Evolutionary conservation across 768 basidiomycete genomes (phyloP).

Genomic region (Suillus subluteus): DNA sequence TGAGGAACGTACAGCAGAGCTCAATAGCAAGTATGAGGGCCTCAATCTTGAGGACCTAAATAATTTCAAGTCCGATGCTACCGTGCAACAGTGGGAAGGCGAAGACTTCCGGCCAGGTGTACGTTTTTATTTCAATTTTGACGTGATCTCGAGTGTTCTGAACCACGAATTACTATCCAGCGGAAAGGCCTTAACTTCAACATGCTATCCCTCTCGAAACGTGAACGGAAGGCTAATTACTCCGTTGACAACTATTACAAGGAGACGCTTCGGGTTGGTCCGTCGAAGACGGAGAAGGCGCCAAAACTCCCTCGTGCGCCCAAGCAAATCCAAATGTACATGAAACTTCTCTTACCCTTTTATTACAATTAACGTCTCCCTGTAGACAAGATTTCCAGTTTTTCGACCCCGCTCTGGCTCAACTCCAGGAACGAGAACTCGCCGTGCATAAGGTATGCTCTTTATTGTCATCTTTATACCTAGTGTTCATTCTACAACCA

Average conservation of each 20-base stretch:
- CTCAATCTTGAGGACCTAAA: slow-evolving; percentile 94
- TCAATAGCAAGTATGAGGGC: slow-evolving; percentile 91
- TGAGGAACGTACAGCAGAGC: slow-evolving; percentile 85
- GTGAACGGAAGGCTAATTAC: slow-evolving; percentile 92
- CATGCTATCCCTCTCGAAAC: slow-evolving; percentile 86
- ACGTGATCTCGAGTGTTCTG: slow-evolving; percentile 4
- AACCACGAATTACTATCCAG: slow-evolving; percentile 32
- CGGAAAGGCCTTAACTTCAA: slow-evolving; percentile 75
- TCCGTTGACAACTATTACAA: slow-evolving; percentile 96
- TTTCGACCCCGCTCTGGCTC: slow-evolving; percentile 79
- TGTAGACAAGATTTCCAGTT: slow-evolving; percentile 95
- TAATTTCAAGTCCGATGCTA: slow-evolving; percentile 95
- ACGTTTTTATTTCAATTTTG: slow-evolving; percentile 23
- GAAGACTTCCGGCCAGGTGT: slow-evolving; percentile 87
- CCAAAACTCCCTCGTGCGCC: slow-evolving; percentile 85
- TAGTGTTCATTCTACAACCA: slow-evolving; percentile 22
- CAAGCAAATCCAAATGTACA: slow-evolving; percentile 84
- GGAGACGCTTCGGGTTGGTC: slow-evolving; percentile 81
- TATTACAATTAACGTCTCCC: not conserved
- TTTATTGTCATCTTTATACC: not conserved
- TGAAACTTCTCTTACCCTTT: slow-evolving; percentile 10
- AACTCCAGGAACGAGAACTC: slow-evolving; percentile 86
- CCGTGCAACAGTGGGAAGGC: slow-evolving; percentile 93
- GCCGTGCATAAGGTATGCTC: slow-evolving; percentile 72
- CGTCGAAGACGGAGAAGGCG: slow-evolving; percentile 79